Evolutionary conservation across 202 grass and related monocot species (phyloP).

Genomic region (Tripidium arundinaceum): DNA sequence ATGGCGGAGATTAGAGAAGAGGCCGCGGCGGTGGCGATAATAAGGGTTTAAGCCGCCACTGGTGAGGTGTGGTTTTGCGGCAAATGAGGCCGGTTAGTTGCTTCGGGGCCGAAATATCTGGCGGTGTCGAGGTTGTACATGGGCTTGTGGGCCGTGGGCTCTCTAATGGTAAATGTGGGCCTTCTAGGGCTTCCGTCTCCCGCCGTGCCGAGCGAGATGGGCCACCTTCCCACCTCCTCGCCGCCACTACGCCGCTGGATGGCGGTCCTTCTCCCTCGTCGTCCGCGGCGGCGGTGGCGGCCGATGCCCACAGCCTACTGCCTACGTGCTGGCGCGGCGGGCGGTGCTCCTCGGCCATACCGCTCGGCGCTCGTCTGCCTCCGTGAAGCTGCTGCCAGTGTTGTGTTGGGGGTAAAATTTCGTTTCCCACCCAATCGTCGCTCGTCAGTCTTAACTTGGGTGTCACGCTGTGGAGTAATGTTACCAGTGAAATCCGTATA

Average conservation of each 20-base stretch:
- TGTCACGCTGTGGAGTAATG: not conserved
- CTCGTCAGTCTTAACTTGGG: not conserved
- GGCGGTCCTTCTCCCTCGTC: slow-evolving; percentile 14
- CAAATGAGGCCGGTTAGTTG: not conserved
- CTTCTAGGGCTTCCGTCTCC: too few relatives aligned
- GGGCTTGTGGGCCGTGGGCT: not conserved
- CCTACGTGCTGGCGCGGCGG: slow-evolving; percentile 49
- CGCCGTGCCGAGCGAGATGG: slow-evolving; percentile 28
- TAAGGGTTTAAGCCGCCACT: slow-evolving; percentile 34
- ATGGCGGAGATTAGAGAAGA: not conserved
- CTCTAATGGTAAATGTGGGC: not conserved
- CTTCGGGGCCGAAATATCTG: not conserved
- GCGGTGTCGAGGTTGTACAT: not conserved
- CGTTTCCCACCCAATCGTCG: not conserved
- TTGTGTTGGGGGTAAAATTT: slow-evolving; percentile 2
- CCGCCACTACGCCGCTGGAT: slow-evolving; percentile 1
- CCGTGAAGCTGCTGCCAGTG: slow-evolving; percentile 30
- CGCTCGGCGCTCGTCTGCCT: slow-evolving; percentile 62
- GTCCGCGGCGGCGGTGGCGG: not conserved
- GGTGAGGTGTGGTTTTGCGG: not conserved
- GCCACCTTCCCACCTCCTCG: too few relatives aligned
- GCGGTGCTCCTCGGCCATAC: slow-evolving; percentile 66
- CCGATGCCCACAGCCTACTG: too few relatives aligned
- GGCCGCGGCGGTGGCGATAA: not conserved
- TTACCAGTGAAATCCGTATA: not conserved